Base-by-base conservation (phyloP, 2,329 filamentous ascomycete species). In the Aureobasidium lini region DNA sequence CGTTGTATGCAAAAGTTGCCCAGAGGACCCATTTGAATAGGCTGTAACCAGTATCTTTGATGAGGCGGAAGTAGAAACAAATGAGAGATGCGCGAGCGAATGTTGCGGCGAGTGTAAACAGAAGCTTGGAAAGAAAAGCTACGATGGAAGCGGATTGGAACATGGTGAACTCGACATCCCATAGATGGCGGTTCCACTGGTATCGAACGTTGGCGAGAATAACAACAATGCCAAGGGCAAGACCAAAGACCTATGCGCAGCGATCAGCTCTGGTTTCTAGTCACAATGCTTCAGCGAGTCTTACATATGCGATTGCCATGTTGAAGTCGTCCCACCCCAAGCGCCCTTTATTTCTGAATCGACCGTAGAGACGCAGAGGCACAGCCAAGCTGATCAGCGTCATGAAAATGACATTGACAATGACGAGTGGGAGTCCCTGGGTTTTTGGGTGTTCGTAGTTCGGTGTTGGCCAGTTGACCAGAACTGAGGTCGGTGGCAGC, bases 1-100 rank as follows among this genome's bases (percentile, higher is more conserved):
- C 39, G 1, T 71, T 71, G 62, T 74, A 75, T 10, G 62, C 65
- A 28, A 75, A 66, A 31, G 72, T 73, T 6, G 63, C 64, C 50
- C 77, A 75, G 3, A 78, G 65, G 2, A 72, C 63, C 69, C 70
- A 73, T 13, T 63, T 68, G 65, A 76, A 78, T 67, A 71, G 71
- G 1, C 53, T 64, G 50, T 70, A 71, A 1, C 69, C 70, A n/a
- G 71, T 72, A 61, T 78, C 75, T 9, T 70, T 61, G 7, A 77
- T 68, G 9, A 78, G 66, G 11, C 77, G 71, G 56, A 77, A 77
- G 62, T 78, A 79, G 64, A 78, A 77, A 63, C 68, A 73, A 36
- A 77, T 72, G 8, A 79, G 66, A 0, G 74, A 77, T 15, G 77
- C 66, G 15, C 76, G 68, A 0, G 75, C 77, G 60, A 76, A 77